Base-by-base conservation (phyloP, 1,284 basidiomycete species). In the Neonothopanus nambi region DNA sequence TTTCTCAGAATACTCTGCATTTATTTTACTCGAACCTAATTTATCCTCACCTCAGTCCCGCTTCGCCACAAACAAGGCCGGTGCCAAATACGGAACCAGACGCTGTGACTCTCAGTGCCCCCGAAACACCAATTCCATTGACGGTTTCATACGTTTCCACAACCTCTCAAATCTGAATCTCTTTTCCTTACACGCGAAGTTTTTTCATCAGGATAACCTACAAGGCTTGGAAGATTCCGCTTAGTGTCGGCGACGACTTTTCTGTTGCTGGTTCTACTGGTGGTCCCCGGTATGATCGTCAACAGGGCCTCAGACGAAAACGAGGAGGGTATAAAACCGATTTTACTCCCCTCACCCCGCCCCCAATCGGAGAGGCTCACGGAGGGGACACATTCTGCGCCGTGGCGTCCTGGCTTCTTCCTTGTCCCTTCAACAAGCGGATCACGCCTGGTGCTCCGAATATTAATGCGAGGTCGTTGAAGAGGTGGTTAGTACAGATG, bases 371-470 rank as follows among this genome's bases (percentile, higher is more conserved):
- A 46, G 97, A 99, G 71, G 95, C 97, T 0, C 97, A 99, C 61
- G 97, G 97, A 6, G 97, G 97, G 0, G 99, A 99, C 71, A 93
- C 95, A 0, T 97, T 91, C 66, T 99, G 97, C 66, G 86, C 93
- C 1, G 75, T 95, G 18, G 91, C 93, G 0, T 85, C 89, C 17
- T 91, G 93, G 84, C 80, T 92, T 33, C 76, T 97, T 48, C 73
- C 98, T 0, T 78, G 78, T 37, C 81, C 88, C 0, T 83, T 82
- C 54, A 56, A 72, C 9, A 21, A 40, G 8, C 23, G 36, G 30
- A 42, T 76, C 23, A 24, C 35, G 18, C 9, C 21, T 13, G 17
- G 17, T 24, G 3, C 80, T 0, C 30, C 9, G 8, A 8, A 8
- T 13, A 80, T 95, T 60, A 80, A 97, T 63, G 72, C 80, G 0